Base-by-base conservation (phyloP, 495 filamentous ascomycete genomes). In the Lasiosphaeriaceae sp. region DNA sequence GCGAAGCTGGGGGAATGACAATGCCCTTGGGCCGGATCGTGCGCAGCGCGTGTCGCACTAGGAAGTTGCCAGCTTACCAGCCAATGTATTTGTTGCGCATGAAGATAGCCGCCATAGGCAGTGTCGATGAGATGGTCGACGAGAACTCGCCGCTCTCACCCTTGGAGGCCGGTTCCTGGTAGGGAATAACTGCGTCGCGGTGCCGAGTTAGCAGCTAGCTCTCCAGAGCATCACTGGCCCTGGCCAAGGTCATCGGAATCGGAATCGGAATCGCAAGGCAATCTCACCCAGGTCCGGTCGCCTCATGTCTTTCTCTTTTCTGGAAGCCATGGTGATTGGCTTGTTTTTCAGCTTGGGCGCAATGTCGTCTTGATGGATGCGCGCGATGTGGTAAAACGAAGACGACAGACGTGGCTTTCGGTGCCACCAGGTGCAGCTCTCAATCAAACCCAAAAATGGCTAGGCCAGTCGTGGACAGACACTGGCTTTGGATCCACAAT, bases 41-140 rank as follows among this genome's bases (percentile, higher is more conserved):
- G 20, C 34, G 34, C 34, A 14, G 34, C 34, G 34, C 34, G 34
- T 29, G 21, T 8, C 17, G 37, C 34, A 23, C 29, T 26, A 11
- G 29, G 37, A 53, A 12, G 12, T 23, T 11, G 37, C 17, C 29
- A 37, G 20, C 80, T 60, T 78, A 92, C 90, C 90, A 96, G 69
- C 90, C 90, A 62, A 96, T 81, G 78, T 83, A 95, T 80, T 88
- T 86, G 73, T 94, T 96, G 47, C 90, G 80, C 58, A 88, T 93
- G 71, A 96, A 95, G 79, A 96, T 92, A 53, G 92, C 92, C 54
- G 90, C 90, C 92, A 96, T 96, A 35, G 92, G 92, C 66, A 96
- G 71, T 8, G 90, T 96, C 66, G 84, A 93, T 12, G 86, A 82
- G 70, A 94, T 80, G 21, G 89, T 88, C 62, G 88, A 86, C 73